Evolutionary conservation across 768 basidiomycete genomes (phyloP).

Genomic region (Leccinellum luteum): DNA sequence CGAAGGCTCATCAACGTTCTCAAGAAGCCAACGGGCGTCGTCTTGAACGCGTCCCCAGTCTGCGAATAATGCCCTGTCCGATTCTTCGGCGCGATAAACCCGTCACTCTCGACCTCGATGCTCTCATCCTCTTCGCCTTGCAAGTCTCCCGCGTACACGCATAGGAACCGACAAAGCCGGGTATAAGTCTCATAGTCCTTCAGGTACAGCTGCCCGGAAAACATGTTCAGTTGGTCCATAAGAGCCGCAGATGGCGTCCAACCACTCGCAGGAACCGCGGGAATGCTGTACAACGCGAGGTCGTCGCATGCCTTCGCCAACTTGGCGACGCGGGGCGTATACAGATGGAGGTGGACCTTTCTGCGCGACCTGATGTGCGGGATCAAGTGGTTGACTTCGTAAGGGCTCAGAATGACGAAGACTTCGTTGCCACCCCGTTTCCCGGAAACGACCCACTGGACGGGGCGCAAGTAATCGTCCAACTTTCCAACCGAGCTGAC

Average conservation of each 20-base stretch:
- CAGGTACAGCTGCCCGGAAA: background rate
- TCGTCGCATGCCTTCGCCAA: background rate
- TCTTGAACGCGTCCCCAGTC: slow-evolving; percentile 23
- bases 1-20: background rate
- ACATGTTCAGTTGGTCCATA: background rate
- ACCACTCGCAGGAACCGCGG: background rate
- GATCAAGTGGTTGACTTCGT: slow-evolving; percentile 38
- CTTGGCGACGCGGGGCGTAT: background rate
- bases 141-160: slow-evolving; percentile 5
- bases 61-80: background rate
- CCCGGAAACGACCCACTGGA: background rate
- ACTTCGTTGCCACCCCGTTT: background rate
- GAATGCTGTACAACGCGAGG: background rate
- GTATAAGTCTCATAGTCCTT: background rate
- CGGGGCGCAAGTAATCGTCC: background rate
- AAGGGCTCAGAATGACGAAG: background rate
- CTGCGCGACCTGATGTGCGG: slow-evolving; percentile 29
- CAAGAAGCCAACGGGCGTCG: slow-evolving; percentile 20
- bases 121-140: background rate
- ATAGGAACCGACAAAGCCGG: background rate
- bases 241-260: background rate
- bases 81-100: slow-evolving; percentile 14
- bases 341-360: background rate
- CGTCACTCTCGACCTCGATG: slow-evolving; percentile 6
- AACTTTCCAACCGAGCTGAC: slow-evolving; percentile 1